Evolutionary conservation across 805 yeast species (phyloP).

Genomic region (Metschnikowia santaceciliae): DNA sequence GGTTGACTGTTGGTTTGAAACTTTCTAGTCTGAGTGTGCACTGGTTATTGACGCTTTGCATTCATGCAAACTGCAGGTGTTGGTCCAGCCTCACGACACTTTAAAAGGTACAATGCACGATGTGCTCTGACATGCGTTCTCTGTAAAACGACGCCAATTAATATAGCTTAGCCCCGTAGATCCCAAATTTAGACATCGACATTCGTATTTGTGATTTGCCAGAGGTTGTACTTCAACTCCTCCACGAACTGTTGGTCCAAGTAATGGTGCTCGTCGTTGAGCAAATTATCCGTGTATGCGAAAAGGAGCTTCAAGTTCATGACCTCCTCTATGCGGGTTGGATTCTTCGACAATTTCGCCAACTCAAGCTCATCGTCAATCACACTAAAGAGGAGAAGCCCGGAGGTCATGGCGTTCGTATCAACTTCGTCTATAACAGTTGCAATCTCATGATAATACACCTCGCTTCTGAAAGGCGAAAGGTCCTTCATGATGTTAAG

Average conservation of each 20-base stretch:
- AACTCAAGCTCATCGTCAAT: conserved; percentile 57
- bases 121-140: not conserved
- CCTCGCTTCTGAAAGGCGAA: conserved; percentile 27
- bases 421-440: conserved; percentile 15
- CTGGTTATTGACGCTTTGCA: not conserved
- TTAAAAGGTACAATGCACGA: not conserved
- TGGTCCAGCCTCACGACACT: not conserved
- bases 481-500: conserved; percentile 23
- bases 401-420: conserved; percentile 22
- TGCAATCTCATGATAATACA: conserved; percentile 26
- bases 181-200: not conserved
- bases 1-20: not conserved
- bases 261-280: conserved; percentile 38
- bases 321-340: conserved; percentile 48
- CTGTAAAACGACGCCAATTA: not conserved
- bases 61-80: not conserved
- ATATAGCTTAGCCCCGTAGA: not conserved
- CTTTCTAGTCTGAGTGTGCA: not conserved
- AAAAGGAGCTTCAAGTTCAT: conserved; percentile 63
- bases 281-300: conserved; percentile 50
- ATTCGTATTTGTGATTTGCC: conserved; percentile 18
- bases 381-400: conserved; percentile 41
- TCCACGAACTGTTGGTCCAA: conserved; percentile 52
- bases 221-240: conserved; percentile 43
- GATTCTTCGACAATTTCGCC: conserved; percentile 36